Evolutionary conservation across 2,329 filamentous ascomycete species (phyloP).

Genomic region (Tolypocladium nubicola): DNA sequence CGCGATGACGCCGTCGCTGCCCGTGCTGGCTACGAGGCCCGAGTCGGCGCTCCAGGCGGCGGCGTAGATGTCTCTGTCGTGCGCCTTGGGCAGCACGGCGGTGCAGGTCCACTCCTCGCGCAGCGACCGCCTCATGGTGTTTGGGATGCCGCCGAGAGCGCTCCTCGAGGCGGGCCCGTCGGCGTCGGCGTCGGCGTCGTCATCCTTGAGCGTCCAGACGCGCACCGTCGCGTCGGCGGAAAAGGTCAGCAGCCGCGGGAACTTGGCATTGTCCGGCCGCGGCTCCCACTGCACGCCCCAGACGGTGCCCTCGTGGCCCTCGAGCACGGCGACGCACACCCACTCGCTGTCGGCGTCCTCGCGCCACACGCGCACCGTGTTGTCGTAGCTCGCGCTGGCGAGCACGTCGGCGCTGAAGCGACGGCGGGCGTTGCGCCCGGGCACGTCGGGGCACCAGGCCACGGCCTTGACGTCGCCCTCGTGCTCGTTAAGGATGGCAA

Average conservation of each 20-base stretch:
- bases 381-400: conserved; percentile 88
- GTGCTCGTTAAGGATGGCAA: conserved; percentile 90
- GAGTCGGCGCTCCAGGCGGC: conserved; percentile 71
- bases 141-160: conserved; percentile 60
- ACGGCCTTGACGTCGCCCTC: conserved; percentile 93
- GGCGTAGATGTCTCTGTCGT: conserved; percentile 76
- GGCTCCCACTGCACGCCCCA: conserved; percentile 75
- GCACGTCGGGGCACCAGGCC: conserved; percentile 71
- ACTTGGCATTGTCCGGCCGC: conserved; percentile 26
- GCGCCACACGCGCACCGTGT: conserved; percentile 79
- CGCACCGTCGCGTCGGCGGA: conserved; percentile 74
- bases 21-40: conserved; percentile 75
- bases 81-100: conserved; percentile 59
- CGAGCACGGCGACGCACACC: conserved; percentile 75
- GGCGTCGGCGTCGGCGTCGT: conserved; percentile 20
- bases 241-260: conserved; percentile 64
- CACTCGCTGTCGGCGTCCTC: conserved; percentile 86
- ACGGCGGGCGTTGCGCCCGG: conserved; percentile 32
- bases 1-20: conserved; percentile 74
- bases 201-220: conserved; percentile 61
- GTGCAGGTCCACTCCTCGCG: conserved; percentile 81
- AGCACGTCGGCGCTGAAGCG: conserved; percentile 59
- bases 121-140: conserved; percentile 69
- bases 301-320: conserved; percentile 76
- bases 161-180: conserved; percentile 22